These are phyloP conservation scores for Andrographis paniculata DNA, from an alignment of 305 asterid species.

Conservation along the genomic window DNA sequence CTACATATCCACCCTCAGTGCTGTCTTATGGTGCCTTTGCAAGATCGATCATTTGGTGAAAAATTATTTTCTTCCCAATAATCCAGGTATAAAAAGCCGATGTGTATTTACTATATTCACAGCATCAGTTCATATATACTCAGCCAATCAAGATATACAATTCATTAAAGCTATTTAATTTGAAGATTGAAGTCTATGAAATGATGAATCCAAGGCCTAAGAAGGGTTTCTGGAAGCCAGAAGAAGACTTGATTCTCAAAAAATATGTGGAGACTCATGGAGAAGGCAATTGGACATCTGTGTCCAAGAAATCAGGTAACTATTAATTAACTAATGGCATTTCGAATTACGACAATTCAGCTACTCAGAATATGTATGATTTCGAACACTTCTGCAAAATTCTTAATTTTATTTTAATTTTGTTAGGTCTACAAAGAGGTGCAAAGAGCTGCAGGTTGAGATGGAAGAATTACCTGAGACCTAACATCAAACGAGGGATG, in stretches of 20 bases:
- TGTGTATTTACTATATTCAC: background rate
- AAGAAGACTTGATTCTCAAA: constrained; percentile 46
- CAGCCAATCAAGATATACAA: background rate
- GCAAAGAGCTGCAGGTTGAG: constrained; percentile 57
- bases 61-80: background rate
- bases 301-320: constrained; percentile 46
- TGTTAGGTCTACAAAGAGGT: constrained; percentile 41
- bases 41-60: constrained; percentile 7
- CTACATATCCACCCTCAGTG: constrained; percentile 3
- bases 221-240: constrained; percentile 63
- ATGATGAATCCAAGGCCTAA: constrained; percentile 26
- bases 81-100: background rate
- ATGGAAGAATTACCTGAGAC: constrained; percentile 60
- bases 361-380: too few species aligned
- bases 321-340: background rate
- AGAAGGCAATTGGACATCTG: constrained; percentile 52
- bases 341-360: background rate
- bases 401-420: too few species aligned
- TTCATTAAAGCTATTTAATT: background rate
- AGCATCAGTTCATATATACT: background rate
- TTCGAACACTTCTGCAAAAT: too few species aligned
- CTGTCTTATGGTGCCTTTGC: background rate
- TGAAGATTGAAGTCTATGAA: constrained; percentile 24
- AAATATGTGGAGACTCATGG: constrained; percentile 51
- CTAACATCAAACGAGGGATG: constrained; percentile 51